phyloP scores from a whole-genome alignment of 2,329 filamentous ascomycete genomes.

The Pestalotiopsis fici region DNA sequence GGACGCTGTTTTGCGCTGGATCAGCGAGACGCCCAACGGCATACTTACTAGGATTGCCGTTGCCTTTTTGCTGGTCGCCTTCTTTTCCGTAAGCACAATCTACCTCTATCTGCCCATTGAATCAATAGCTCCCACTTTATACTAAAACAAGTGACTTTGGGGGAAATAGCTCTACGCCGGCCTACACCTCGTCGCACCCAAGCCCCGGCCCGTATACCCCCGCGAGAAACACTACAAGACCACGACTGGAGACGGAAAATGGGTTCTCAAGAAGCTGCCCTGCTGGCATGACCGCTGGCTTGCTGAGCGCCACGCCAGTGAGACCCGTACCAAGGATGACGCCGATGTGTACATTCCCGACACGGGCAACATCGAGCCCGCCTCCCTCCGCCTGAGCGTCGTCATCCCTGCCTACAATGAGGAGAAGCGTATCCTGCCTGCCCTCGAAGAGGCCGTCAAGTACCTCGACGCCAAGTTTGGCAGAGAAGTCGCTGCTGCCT shows the following conservation, averaged over 20 bases:
- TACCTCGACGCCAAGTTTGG: constrained; percentile 82
- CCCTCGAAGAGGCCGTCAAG: constrained; percentile 86
- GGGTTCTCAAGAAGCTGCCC: constrained; percentile 61
- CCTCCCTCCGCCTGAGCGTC: constrained; percentile 84
- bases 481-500: constrained; percentile 23
- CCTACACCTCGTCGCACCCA: constrained; percentile 76
- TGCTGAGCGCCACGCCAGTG: constrained; percentile 56
- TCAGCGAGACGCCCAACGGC: constrained; percentile 38
- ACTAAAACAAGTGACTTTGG: neutral
- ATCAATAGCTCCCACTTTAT: neutral
- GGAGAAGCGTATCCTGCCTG: constrained; percentile 76
- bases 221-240: constrained; percentile 88
- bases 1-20: constrained; percentile 18
- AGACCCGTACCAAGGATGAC: constrained; percentile 33
- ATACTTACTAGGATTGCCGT: constrained; percentile 37
- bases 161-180: constrained; percentile 67
- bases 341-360: constrained; percentile 41
- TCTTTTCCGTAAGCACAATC: constrained; percentile 37
- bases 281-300: constrained; percentile 87
- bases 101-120: neutral
- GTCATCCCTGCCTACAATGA: constrained; percentile 97
- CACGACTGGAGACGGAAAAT: constrained; percentile 64
- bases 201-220: constrained; percentile 70
- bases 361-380: constrained; percentile 65
- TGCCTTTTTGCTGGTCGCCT: constrained; percentile 30